phyloP scores from a whole-genome alignment of 164 flowering plant species.

The Stephania cephalantha region DNA sequence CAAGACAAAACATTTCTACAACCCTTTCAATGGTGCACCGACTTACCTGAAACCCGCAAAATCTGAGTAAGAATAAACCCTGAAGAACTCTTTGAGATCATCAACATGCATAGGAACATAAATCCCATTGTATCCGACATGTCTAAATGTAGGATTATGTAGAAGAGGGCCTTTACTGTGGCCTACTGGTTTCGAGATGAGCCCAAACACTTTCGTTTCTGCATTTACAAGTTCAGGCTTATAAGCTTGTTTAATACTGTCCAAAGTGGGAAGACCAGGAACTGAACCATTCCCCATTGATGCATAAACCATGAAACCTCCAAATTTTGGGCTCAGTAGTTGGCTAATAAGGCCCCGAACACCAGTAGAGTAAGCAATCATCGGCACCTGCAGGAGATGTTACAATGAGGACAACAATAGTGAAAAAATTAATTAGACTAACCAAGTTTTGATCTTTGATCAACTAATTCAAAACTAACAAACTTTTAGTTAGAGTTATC shows the following conservation, averaged over 20 bases:
- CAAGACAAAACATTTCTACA: no score
- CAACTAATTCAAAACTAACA: neutral
- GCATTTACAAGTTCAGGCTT: conserved; percentile 25
- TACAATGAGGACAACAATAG: neutral
- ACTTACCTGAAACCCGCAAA: conserved; percentile 33
- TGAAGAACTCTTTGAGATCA: conserved; percentile 40
- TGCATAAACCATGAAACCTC: conserved; percentile 43
- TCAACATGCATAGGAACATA: conserved; percentile 50
- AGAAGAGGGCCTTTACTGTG: conserved; percentile 57
- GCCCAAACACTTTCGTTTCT: conserved; percentile 45
- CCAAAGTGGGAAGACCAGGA: conserved; percentile 44
- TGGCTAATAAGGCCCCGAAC: conserved; percentile 51
- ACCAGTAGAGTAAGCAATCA: conserved; percentile 40
- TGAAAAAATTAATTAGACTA: no score
- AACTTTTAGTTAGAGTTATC: neutral
- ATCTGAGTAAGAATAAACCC: conserved; percentile 30
- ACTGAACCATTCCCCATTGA: conserved; percentile 25
- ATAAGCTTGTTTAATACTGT: conserved; percentile 34
- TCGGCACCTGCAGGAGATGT: conserved; percentile 35
- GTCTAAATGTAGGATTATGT: conserved; percentile 44
- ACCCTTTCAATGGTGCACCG: no score
- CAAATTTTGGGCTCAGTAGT: conserved; percentile 43
- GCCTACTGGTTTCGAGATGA: conserved; percentile 47
- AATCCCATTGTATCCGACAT: conserved; percentile 38
- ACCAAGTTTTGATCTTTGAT: neutral